Percentiles rank a stretch among this genome's conserved stretches.
Evolutionary conservation across 805 yeast genomes (phyloP).

Genomic region (Kodamaea neixiangensis): DNA sequence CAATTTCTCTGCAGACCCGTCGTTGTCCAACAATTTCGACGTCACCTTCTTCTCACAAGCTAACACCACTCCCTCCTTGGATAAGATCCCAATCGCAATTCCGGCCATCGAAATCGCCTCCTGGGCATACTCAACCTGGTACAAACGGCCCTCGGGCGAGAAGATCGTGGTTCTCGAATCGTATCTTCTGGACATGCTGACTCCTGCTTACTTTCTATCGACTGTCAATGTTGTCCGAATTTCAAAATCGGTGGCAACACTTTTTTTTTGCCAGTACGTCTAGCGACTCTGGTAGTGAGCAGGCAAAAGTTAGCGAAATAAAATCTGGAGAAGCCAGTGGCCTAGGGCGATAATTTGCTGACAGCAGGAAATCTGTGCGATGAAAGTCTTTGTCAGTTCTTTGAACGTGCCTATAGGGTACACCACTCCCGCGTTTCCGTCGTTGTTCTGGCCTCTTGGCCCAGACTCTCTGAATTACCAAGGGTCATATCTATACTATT

Average conservation of each 20-base stretch:
- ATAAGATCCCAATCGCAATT: slow-evolving; percentile 75
- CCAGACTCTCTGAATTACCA: slow-evolving; percentile 37
- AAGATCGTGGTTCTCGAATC: slow-evolving; percentile 98
- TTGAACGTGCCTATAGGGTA: slow-evolving; percentile 79
- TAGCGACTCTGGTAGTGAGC: not conserved
- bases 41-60: slow-evolving; percentile 98
- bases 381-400: slow-evolving; percentile 39
- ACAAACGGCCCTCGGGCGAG: slow-evolving; percentile 97
- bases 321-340: too few species aligned
- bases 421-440: slow-evolving; percentile 75
- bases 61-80: slow-evolving; percentile 84
- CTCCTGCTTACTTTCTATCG: not conserved
- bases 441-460: slow-evolving; percentile 70
- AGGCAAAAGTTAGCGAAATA: not conserved
- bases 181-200: slow-evolving; percentile 86
- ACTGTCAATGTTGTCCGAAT: not conserved
- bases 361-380: slow-evolving; percentile 6
- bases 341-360: too few species aligned
- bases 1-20: slow-evolving; percentile 89
- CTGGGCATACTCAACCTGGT: slow-evolving; percentile 95
- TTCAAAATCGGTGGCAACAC: slow-evolving; percentile 10
- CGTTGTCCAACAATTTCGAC: slow-evolving; percentile 89
- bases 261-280: slow-evolving; percentile 2
- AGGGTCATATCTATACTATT: slow-evolving; percentile 63
- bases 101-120: slow-evolving; percentile 88